Evolutionary conservation across 108 stramenopile genomes (phyloP), one percentile per base, ranked within the genome.

Genomic region (Stephanodiscus triporus): DNA sequence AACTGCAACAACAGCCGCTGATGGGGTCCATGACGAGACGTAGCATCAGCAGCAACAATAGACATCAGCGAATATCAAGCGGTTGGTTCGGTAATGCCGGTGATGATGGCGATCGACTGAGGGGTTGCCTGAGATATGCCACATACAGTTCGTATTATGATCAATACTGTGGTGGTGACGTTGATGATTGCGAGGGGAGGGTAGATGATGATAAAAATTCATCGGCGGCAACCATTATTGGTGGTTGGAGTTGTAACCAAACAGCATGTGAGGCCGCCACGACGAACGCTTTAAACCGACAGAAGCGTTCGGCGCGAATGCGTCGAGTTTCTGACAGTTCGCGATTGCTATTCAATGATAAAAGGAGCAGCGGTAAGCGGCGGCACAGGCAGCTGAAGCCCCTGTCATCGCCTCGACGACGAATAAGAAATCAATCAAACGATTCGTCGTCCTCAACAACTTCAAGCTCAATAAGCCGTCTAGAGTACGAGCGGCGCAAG

Each of bases 401-500:
- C 27, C 23, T 9, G 20, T 37, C 22, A 36, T 37, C 11, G 9
- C 9, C 1, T 19, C 36, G 36, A 42, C 36, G n/a, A 22, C 60
- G 36, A 42, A 22, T 19, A 19, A 38, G 40, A 61, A 22, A 22
- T 26, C 23, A 54, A 48, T 7, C 2, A 27, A 51, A 63, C 1
- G 11, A 51, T 23, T 38, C 53, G 57, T 47, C 19, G 26, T 4
- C 50, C 36, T 36, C 53, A 0, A n/a, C 51, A 37, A 19, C 42
- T 10, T 38, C 69, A 55, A 23, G 22, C 24, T 29, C 63, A 63
- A 63, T 30, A 29, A 32, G 26, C n/a, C 66, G 55, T 57, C 29
- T 50, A 0, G 89, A 91, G 23, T 91, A 94, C 64, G 80, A 90
- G 72, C 68, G 68, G 27, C 87, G 89, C 48, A 89, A 91, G 71